Conservation (phyloP, 768 basidiomycete genomes). For the Russula abietina region DNA sequence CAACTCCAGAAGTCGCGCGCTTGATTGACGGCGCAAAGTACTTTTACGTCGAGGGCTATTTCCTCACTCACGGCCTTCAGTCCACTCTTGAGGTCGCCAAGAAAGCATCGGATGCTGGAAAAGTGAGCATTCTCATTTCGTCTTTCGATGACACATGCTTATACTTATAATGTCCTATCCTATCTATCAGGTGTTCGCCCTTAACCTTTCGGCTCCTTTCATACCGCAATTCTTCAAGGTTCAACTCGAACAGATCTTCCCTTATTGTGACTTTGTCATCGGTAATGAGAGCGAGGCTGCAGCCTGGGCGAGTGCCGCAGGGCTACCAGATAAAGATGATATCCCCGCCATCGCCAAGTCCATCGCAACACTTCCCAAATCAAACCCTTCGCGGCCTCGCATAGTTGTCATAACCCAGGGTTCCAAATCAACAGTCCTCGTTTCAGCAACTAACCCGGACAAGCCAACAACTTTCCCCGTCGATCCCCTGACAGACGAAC, state of each 20-base stretch:
- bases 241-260: conserved; percentile 75
- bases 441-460: conserved; percentile 51
- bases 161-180: not conserved
- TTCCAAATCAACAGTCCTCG: conserved; percentile 68
- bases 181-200: conserved; percentile 60
- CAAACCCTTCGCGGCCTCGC: conserved; percentile 69
- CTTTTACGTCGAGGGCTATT: conserved; percentile 96
- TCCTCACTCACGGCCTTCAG: conserved; percentile 80
- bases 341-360: conserved; percentile 61
- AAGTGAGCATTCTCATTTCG: conserved; percentile 42
- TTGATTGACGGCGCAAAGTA: conserved; percentile 74
- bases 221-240: conserved; percentile 88
- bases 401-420: conserved; percentile 91
- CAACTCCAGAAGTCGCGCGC: conserved; percentile 65
- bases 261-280: conserved; percentile 84
- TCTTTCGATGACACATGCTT: not conserved
- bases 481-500: conserved; percentile 44
- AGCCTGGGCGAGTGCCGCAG: conserved; percentile 71
- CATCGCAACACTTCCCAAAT: conserved; percentile 72
- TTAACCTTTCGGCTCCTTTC: conserved; percentile 97
- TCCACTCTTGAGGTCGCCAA: conserved; percentile 68
- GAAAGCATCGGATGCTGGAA: conserved; percentile 66
- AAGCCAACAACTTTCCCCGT: conserved; percentile 55
- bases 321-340: conserved; percentile 52
- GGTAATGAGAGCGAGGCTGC: conserved; percentile 96